These are phyloP conservation scores for Mortierella sp. DNA, from an alignment of 371 early-diverging fungal genomes.

Conservation along the genomic window DNA sequence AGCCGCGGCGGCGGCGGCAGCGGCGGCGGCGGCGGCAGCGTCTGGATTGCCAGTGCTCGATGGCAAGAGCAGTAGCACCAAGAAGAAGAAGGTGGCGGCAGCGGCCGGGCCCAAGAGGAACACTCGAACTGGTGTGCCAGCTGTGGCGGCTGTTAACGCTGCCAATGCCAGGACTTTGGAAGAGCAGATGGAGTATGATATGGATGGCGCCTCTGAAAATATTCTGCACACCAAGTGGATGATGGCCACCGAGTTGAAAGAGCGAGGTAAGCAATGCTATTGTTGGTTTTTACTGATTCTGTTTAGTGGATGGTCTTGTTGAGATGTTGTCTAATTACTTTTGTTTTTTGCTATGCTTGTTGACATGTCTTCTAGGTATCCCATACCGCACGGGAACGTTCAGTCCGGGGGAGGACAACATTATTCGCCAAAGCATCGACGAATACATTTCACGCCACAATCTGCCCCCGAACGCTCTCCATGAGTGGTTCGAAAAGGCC, in stretches of 20 bases:
- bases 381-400: conserved; percentile 48
- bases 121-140: background rate
- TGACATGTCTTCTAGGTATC: conserved; percentile 22
- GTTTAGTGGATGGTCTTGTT: background rate
- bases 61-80: background rate
- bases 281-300: background rate
- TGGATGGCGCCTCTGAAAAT: conserved; percentile 12
- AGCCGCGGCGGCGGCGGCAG: background rate
- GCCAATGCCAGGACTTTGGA: background rate
- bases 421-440: conserved; percentile 48
- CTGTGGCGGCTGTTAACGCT: no score
- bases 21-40: background rate
- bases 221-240: conserved; percentile 56
- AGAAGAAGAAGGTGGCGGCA: background rate
- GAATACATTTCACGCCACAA: conserved; percentile 50
- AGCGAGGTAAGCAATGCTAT: conserved; percentile 29
- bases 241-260: conserved; percentile 56
- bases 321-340: background rate
- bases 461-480: conserved; percentile 40
- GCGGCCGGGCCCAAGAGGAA: background rate
- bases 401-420: conserved; percentile 44
- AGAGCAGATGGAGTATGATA: background rate
- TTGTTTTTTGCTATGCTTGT: background rate
- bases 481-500: conserved; percentile 54
- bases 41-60: background rate